A percentile compares a stretch with the other conserved stretches of the same genome.
Evolutionary conservation across 306 rosid genomes (phyloP).

Genomic region (Trifolium repens): DNA sequence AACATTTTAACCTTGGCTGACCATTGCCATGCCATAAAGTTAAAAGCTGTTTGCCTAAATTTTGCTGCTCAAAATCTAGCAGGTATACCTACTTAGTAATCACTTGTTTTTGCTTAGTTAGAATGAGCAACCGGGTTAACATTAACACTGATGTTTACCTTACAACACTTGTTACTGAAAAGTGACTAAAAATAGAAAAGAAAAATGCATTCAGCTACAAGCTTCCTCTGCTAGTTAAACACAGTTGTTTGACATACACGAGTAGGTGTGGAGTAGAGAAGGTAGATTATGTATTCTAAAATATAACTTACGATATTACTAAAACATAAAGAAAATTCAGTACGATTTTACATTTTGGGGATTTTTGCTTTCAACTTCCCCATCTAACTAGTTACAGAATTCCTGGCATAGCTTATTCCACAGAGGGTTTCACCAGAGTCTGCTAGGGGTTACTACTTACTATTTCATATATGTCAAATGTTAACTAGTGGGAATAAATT

Average conservation of each 20-base stretch:
- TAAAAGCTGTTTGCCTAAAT: constrained; percentile 80
- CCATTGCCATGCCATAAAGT: constrained; percentile 62
- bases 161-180: not conserved
- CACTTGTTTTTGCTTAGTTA: constrained; percentile 21
- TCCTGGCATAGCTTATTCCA: constrained; percentile 6
- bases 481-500: constrained; percentile 27
- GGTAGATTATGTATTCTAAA: constrained; percentile 15
- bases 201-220: constrained; percentile 1
- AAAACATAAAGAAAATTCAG: constrained; percentile 17
- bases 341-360: constrained; percentile 10
- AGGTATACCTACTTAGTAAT: constrained; percentile 56
- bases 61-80: constrained; percentile 86
- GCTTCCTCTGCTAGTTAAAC: constrained; percentile 16
- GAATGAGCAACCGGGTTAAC: constrained; percentile 24
- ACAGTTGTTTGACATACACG: not conserved
- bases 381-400: constrained; percentile 12
- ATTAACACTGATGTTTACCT: constrained; percentile 16
- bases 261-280: constrained; percentile 10
- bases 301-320: not conserved
- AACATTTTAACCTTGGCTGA: constrained; percentile 79
- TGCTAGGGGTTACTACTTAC: constrained; percentile 9
- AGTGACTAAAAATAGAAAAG: constrained; percentile 13
- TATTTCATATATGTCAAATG: constrained; percentile 2
- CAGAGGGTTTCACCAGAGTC: not conserved
- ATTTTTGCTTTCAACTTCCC: constrained; percentile 16